Evolutionary conservation across 805 yeast genomes (phyloP).

Genomic region (Barnettozyma siamensis): DNA sequence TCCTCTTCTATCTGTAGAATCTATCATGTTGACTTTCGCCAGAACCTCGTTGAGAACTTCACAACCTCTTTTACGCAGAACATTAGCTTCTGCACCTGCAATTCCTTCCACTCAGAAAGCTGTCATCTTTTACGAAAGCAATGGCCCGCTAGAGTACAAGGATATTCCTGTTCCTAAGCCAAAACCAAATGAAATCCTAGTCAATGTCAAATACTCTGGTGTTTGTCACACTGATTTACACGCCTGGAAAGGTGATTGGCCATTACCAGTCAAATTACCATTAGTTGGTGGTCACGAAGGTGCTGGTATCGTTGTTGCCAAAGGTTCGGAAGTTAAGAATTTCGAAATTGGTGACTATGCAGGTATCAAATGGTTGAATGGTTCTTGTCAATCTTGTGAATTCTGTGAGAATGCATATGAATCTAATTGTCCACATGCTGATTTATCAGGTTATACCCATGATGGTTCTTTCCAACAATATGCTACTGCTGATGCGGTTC

Average conservation of each 20-base stretch:
- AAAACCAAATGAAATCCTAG: slow-evolving; percentile 48
- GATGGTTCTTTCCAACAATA: slow-evolving; percentile 91
- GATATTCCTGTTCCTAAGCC: slow-evolving; percentile 56
- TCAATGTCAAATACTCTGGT: slow-evolving; percentile 58
- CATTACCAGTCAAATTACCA: slow-evolving; percentile 49
- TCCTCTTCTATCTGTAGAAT: not conserved
- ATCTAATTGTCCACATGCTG: slow-evolving; percentile 61
- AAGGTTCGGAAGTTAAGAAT: slow-evolving; percentile 49
- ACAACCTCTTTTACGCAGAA: slow-evolving; percentile 1
- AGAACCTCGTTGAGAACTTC: not conserved
- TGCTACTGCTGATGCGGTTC: slow-evolving; percentile 81
- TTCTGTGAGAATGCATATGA: slow-evolving; percentile 47
- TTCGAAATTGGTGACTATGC: slow-evolving; percentile 57
- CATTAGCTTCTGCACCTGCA: slow-evolving; percentile 3
- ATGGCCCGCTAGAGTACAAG: slow-evolving; percentile 42
- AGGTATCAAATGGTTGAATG: slow-evolving; percentile 60
- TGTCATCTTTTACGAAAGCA: slow-evolving; percentile 43
- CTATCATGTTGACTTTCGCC: slow-evolving; percentile 3
- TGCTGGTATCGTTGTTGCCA: slow-evolving; percentile 58
- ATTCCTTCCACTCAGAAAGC: slow-evolving; percentile 49
- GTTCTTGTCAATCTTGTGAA: slow-evolving; percentile 57
- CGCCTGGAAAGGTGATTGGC: slow-evolving; percentile 70
- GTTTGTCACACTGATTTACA: slow-evolving; percentile 64
- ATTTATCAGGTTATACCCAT: slow-evolving; percentile 78
- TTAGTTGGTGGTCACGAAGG: slow-evolving; percentile 67